Conservation (phyloP, 2,329 filamentous ascomycete species). For the Scolecobasidium constrictum region DNA sequence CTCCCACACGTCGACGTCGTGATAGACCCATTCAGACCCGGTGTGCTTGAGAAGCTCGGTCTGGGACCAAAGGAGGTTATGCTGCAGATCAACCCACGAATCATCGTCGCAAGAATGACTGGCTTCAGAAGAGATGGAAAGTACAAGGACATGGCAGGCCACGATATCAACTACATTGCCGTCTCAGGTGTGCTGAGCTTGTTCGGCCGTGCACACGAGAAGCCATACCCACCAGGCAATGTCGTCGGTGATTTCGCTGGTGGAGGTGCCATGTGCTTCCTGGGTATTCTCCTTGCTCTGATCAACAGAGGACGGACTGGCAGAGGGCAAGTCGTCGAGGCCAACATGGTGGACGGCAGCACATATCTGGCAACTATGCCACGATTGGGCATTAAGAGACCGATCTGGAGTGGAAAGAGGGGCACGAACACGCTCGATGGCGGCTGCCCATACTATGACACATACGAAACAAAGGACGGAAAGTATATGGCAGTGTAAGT, state of each 20-base stretch:
- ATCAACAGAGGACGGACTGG: constrained; percentile 54
- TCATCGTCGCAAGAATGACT: constrained; percentile 79
- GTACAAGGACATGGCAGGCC: constrained; percentile 80
- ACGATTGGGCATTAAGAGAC: constrained; percentile 53
- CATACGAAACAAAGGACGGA: constrained; percentile 73
- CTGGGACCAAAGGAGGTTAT: constrained; percentile 60
- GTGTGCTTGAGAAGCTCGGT: constrained; percentile 75
- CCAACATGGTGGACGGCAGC: constrained; percentile 91
- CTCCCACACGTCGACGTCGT: constrained; percentile 59
- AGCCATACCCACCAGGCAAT: constrained; percentile 71
- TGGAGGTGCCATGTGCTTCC: constrained; percentile 70
- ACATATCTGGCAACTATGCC: constrained; percentile 71
- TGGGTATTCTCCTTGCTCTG: constrained; percentile 74
- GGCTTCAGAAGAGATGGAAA: constrained; percentile 81
- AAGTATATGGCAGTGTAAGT: constrained; percentile 63
- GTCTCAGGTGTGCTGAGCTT: constrained; percentile 70
- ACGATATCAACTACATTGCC: constrained; percentile 94
- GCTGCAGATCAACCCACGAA: constrained; percentile 54
- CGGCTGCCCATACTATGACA: constrained; percentile 80
- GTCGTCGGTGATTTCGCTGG: constrained; percentile 86
- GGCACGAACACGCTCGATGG: constrained; percentile 75
- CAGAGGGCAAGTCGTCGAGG: constrained; percentile 78
- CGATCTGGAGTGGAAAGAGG: constrained; percentile 50
- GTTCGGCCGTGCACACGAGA: constrained; percentile 58
- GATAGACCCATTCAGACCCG: constrained; percentile 88